phyloP scores from a whole-genome alignment of 352 stramenopile genomes.

The Elongisporangium undulatum region DNA sequence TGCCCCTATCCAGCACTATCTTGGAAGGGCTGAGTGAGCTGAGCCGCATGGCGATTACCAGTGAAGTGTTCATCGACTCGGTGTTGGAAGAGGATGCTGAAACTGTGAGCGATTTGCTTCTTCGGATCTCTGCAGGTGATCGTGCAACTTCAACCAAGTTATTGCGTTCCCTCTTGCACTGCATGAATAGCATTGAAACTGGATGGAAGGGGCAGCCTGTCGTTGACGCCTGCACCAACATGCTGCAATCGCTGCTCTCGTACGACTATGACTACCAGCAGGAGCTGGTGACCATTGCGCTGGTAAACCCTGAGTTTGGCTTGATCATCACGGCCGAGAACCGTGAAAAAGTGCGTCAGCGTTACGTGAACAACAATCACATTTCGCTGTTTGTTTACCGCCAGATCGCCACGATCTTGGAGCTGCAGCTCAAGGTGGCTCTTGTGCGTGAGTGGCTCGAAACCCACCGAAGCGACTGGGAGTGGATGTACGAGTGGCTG shows the following conservation, averaged over 20 bases:
- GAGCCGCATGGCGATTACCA: constrained; percentile 59
- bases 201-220: constrained; percentile 85
- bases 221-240: constrained; percentile 65
- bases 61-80: constrained; percentile 83
- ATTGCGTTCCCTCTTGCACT: constrained; percentile 65
- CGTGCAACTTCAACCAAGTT: constrained; percentile 52
- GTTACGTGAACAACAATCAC: constrained; percentile 64
- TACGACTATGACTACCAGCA: constrained; percentile 57
- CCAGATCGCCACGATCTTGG: constrained; percentile 63
- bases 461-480: constrained; percentile 51
- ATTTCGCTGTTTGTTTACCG: constrained; percentile 79
- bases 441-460: constrained; percentile 51
- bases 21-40: constrained; percentile 46
- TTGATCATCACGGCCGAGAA: constrained; percentile 64
- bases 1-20: constrained; percentile 32
- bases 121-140: constrained; percentile 66
- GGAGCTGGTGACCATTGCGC: constrained; percentile 64
- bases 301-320: constrained; percentile 61
- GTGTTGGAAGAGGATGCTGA: constrained; percentile 85
- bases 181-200: constrained; percentile 75
- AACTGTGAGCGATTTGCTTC: constrained; percentile 65
- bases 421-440: constrained; percentile 63
- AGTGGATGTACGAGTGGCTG: constrained; percentile 89
- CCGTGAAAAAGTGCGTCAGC: constrained; percentile 55
- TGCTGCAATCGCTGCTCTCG: constrained; percentile 56